These are phyloP conservation scores for Kluyveromyces sp. DNA, from an alignment of 1,139 yeast species.

Conservation along the genomic window DNA sequence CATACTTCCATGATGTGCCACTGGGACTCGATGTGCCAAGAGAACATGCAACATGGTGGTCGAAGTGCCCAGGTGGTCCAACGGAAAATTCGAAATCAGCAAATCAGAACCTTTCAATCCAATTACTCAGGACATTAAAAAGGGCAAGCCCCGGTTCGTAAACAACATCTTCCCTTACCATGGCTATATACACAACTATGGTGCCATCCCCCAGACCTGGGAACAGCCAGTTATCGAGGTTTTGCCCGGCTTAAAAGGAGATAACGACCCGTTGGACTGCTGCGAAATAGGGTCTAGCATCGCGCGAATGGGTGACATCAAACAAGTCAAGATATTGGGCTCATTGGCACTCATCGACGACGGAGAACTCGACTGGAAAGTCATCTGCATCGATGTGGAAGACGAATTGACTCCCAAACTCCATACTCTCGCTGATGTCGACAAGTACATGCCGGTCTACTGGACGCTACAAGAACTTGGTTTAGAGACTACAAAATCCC, in stretches of 20 bases:
- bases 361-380: slow-evolving; percentile 98
- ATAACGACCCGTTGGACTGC: slow-evolving; percentile 93
- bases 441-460: slow-evolving; percentile 68
- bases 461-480: slow-evolving; percentile 85
- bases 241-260: slow-evolving; percentile 58
- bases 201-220: slow-evolving; percentile 99
- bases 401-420: slow-evolving; percentile 75
- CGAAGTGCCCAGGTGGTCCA: slow-evolving; percentile 94
- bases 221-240: slow-evolving; percentile 55
- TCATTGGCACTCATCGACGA: slow-evolving; percentile 92
- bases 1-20: slow-evolving; percentile 89
- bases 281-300: slow-evolving; percentile 78
- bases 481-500: slow-evolving; percentile 93
- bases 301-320: slow-evolving; percentile 52
- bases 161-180: slow-evolving; percentile 93
- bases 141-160: slow-evolving; percentile 79
- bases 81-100: slow-evolving; percentile 86
- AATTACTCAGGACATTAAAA: slow-evolving; percentile 86
- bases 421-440: slow-evolving; percentile 77
- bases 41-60: slow-evolving; percentile 80
- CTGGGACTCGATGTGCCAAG: slow-evolving; percentile 54
- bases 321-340: slow-evolving; percentile 86
- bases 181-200: slow-evolving; percentile 94
- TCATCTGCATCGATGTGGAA: slow-evolving; percentile 71
- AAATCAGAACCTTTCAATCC: slow-evolving; percentile 75